Base-by-base conservation (phyloP, 2,329 filamentous ascomycete genomes). In the Phialophora macrospora region DNA sequence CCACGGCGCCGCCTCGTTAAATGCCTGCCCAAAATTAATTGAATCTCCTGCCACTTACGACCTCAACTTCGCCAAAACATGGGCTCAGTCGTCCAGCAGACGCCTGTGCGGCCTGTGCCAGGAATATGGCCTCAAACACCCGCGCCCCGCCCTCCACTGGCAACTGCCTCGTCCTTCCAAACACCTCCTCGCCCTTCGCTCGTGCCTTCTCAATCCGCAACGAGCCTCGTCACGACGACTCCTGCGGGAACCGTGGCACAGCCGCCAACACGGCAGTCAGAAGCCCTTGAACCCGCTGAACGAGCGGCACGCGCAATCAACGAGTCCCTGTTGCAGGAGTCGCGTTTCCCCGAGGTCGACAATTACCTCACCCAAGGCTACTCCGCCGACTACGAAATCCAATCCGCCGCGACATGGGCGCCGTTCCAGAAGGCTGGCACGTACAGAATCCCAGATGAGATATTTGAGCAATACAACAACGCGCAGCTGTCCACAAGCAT, bases 401-500 rank as follows among this genome's bases (percentile, higher is more conserved):
- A 90, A 49, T 80, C 77, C 44, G 82, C 82, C 63, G 79, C 84
- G 71, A 85, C 93, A 68, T 95, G 93, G 90, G 88, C 90, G 49
- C 95, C 95, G 0, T 99, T 97, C 76, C 90, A 97, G 75, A 92
- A 90, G 78, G 86, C 90, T 30, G 89, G 91, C 72, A 91, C 90
- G 78, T 94, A 97, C 79, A 89, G 91, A 72, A 94, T 99, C 60
- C 95, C 95, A 56, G 93, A 97, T 72, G 87, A 88, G 73, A 90
- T 99, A 60, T 94, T 98, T 74, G 90, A 96, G 72, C 93, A 97
- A 75, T 94, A 96, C 77, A 96, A 99, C 73, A 84, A 87, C 59
- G 90, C 91, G 64, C 89, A 96, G 75, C 88, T 97, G 26, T 89
- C 90, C 65, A 97, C 93, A n/a, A 87, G 88, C 74, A 96, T 99